Percentiles rank a stretch among this genome's conserved stretches.
Conservation (phyloP, 2,329 filamentous ascomycete species). For the Exophiala spinifera region DNA sequence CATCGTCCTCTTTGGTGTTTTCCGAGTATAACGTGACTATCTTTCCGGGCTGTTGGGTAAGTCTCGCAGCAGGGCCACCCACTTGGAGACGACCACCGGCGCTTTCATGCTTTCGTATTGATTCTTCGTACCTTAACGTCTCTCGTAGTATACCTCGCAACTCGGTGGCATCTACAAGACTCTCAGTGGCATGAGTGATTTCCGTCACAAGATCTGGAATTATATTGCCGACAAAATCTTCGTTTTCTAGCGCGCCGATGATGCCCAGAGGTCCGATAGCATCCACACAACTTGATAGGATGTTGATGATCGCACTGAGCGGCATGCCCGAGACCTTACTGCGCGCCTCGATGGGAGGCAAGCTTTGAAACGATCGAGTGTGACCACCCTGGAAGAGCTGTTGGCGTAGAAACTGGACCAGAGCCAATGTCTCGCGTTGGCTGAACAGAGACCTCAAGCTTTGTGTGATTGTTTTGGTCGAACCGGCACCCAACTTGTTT, state of each 20-base stretch:
- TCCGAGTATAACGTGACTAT: conserved; percentile 28
- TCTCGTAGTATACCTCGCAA: conserved; percentile 47
- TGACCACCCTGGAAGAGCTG: conserved; percentile 30
- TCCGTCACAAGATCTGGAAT: conserved; percentile 49
- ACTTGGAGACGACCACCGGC: conserved; percentile 1
- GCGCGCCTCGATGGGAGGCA: neutral
- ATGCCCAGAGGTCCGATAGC: conserved; percentile 46
- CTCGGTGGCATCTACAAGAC: conserved; percentile 48
- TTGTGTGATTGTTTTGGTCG: conserved; percentile 13
- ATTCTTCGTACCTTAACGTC: conserved; percentile 42
- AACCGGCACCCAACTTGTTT: conserved; percentile 15
- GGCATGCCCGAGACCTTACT: conserved; percentile 15
- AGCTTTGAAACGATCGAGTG: conserved; percentile 19
- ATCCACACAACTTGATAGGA: conserved; percentile 46
- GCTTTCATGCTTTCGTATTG: conserved; percentile 23
- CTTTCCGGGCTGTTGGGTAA: conserved; percentile 15
- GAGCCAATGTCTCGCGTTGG: conserved; percentile 22
- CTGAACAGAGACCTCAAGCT: conserved; percentile 19
- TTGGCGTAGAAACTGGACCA: conserved; percentile 32
- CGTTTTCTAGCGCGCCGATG: conserved; percentile 36
- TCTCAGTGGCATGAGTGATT: conserved; percentile 46
- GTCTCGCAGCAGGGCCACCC: neutral
- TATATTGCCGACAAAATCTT: conserved; percentile 38
- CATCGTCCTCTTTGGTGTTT: conserved; percentile 16
- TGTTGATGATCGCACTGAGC: conserved; percentile 39